These are phyloP conservation scores for Macaranga tanarius DNA, from an alignment of 441 rosid species.

Conservation along the genomic window DNA sequence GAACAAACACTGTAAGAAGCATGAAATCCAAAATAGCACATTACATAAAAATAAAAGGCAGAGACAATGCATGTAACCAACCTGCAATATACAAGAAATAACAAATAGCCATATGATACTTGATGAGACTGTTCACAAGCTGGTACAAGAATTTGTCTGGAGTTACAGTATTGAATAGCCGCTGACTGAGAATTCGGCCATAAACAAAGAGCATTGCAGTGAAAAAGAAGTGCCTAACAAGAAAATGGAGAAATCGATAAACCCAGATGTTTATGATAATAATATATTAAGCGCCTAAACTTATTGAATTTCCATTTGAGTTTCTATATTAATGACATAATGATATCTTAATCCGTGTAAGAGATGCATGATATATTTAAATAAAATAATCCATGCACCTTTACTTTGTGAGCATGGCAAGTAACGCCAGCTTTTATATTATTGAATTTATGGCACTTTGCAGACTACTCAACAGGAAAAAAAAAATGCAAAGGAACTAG, in stretches of 20 bases:
- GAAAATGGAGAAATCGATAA: slow-evolving; percentile 9
- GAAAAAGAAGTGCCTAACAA: slow-evolving; percentile 87
- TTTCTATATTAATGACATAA: background rate
- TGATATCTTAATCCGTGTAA: background rate
- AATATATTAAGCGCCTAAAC: background rate
- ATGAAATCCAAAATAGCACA: slow-evolving; percentile 7
- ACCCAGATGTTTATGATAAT: background rate
- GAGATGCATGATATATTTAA: background rate
- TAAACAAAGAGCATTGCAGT: slow-evolving; percentile 87
- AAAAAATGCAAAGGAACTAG: background rate
- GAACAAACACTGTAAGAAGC: slow-evolving; percentile 1
- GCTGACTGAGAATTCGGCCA: slow-evolving; percentile 86
- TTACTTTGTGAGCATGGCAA: background rate
- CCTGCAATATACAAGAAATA: slow-evolving; percentile 84
- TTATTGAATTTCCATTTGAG: background rate
- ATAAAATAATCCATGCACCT: background rate
- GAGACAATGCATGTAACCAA: slow-evolving; percentile 33
- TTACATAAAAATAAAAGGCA: slow-evolving; percentile 1
- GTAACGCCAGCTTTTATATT: background rate
- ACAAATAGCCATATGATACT: slow-evolving; percentile 81
- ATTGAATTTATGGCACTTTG: background rate
- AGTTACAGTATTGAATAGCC: slow-evolving; percentile 78
- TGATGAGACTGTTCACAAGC: slow-evolving; percentile 71
- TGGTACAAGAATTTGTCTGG: slow-evolving; percentile 64
- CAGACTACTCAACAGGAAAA: background rate